These are phyloP conservation scores for Schizosaccharomyces octosporus DNA, from an alignment of 805 yeast species.

Conservation along the genomic window DNA sequence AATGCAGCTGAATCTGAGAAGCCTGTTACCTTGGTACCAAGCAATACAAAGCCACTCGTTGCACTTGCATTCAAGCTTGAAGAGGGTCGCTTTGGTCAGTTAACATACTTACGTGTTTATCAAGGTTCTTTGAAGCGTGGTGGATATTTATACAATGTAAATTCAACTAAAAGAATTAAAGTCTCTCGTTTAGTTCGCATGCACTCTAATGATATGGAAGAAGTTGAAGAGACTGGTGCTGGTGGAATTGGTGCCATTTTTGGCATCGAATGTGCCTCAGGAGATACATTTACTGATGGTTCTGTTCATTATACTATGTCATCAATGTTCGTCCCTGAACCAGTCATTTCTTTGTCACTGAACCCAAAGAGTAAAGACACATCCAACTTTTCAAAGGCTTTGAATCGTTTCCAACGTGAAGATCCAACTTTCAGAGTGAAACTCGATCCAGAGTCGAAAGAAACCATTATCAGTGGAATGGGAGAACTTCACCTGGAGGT, in stretches of 20 bases:
- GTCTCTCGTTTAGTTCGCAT: constrained; percentile 84
- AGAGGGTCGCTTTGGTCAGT: constrained; percentile 94
- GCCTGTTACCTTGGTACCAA: constrained; percentile 51
- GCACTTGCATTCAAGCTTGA: constrained; percentile 97
- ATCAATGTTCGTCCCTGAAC: constrained; percentile 96
- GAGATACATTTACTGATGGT: constrained; percentile 89
- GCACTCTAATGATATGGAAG: constrained; percentile 99
- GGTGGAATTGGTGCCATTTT: constrained; percentile 99
- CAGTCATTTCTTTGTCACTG: constrained; percentile 82
- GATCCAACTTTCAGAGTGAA: constrained; percentile 94
- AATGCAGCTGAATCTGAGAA: constrained; percentile 37
- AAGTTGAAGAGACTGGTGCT: constrained; percentile 78
- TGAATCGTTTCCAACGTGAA: constrained; percentile 92
- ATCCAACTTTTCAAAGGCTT: constrained; percentile 81
- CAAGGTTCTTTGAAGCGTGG: constrained; percentile 91
- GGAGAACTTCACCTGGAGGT: constrained; percentile 94
- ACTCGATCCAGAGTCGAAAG: constrained; percentile 75
- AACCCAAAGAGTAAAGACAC: constrained; percentile 70
- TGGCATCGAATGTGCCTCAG: constrained; percentile 96
- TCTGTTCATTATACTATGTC: constrained; percentile 65
- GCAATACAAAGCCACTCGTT: constrained; percentile 56
- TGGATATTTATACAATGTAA: constrained; percentile 61
- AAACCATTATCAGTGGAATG: constrained; percentile 90
- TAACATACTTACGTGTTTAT: constrained; percentile 87
- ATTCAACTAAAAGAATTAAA: constrained; percentile 80